Conservation (phyloP, 2,329 filamentous ascomycete genomes). For the Emydomyces testavorans region DNA sequence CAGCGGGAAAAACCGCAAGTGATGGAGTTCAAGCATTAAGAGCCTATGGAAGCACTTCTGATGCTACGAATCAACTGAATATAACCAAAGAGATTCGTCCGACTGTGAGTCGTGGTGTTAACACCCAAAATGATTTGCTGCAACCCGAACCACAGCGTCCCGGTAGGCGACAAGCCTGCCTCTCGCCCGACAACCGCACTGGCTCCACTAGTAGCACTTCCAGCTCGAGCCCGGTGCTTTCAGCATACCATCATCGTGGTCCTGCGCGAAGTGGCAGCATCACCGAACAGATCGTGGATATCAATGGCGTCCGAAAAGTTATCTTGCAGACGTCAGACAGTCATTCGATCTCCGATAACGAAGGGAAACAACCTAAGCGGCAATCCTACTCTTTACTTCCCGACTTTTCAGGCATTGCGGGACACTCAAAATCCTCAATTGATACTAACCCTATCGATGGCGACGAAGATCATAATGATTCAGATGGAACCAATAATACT, state of each 20-base stretch:
- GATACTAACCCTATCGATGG: neutral
- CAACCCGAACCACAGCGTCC: neutral
- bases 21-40: conserved; percentile 54
- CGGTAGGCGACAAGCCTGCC: conserved; percentile 14
- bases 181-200: conserved; percentile 16
- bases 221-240: conserved; percentile 15
- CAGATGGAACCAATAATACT: neutral
- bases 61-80: conserved; percentile 17
- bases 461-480: conserved; percentile 1
- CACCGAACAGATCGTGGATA: conserved; percentile 65
- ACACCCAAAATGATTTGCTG: conserved; percentile 1
- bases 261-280: conserved; percentile 62
- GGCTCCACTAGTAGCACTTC: neutral
- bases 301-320: conserved; percentile 63
- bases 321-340: conserved; percentile 51
- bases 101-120: neutral
- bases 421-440: neutral
- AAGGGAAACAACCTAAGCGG: neutral
- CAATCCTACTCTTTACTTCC: neutral
- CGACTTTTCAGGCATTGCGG: neutral
- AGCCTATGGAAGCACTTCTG: conserved; percentile 41
- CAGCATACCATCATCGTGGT: conserved; percentile 34
- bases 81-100: conserved; percentile 12
- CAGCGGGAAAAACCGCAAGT: conserved; percentile 48
- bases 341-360: conserved; percentile 6